Conservation (phyloP, 768 basidiomycete genomes). For the Boletus sp. region DNA sequence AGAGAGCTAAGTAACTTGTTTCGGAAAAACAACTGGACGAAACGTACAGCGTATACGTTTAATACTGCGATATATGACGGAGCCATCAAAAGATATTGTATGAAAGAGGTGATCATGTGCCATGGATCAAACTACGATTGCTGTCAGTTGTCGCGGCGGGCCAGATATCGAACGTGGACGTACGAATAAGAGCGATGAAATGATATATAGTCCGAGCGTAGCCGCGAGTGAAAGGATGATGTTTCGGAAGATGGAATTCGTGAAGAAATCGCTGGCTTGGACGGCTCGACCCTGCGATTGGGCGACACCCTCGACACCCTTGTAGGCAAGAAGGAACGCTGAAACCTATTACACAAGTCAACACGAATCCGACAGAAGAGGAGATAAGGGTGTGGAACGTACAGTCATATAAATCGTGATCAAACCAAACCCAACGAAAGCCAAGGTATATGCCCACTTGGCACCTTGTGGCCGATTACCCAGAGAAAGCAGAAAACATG, state of each 20-base stretch:
- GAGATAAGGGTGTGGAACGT: conserved; percentile 20
- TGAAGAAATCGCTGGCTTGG: conserved; percentile 59
- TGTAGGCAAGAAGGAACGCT: conserved; percentile 80
- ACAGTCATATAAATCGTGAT: conserved; percentile 98
- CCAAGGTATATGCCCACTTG: conserved; percentile 81
- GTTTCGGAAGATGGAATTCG: conserved; percentile 79
- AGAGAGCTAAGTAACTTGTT: background rate
- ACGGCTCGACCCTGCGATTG: conserved; percentile 45
- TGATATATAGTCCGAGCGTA: conserved; percentile 85
- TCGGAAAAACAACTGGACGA: background rate
- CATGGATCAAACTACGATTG: conserved; percentile 84
- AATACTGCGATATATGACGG: conserved; percentile 93
- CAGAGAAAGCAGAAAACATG: conserved; percentile 83
- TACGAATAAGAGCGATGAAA: conserved; percentile 83
- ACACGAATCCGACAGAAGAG: background rate
- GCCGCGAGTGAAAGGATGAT: conserved; percentile 84
- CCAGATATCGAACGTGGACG: conserved; percentile 32
- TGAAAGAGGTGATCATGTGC: conserved; percentile 96
- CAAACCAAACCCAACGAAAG: conserved; percentile 83
- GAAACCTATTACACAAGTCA: conserved; percentile 48
- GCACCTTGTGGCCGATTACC: conserved; percentile 93
- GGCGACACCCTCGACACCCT: conserved; percentile 67
- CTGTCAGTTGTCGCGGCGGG: background rate
- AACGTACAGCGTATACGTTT: conserved; percentile 77
- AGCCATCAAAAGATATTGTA: conserved; percentile 90